phyloP scores from a whole-genome alignment of 768 basidiomycete genomes.

The Pisolithus albus region DNA sequence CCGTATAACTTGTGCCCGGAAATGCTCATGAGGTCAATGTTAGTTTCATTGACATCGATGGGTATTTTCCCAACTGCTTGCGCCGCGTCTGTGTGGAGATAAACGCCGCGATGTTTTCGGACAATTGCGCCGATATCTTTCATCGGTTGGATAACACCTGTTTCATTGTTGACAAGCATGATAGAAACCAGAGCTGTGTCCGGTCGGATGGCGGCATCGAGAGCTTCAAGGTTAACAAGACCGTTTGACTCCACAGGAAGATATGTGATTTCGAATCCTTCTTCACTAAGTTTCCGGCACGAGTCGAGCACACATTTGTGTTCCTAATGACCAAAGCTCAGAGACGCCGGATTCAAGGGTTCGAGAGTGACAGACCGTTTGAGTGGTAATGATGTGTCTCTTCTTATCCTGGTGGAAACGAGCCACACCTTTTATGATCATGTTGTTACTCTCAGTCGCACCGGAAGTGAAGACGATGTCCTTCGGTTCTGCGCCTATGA shows the following conservation, averaged over 20 bases:
- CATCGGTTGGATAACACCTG: slow-evolving; percentile 95
- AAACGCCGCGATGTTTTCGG: slow-evolving; percentile 82
- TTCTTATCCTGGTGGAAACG: slow-evolving; percentile 93
- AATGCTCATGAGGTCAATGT: slow-evolving; percentile 92
- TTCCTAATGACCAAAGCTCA: slow-evolving; percentile 45
- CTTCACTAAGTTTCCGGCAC: slow-evolving; percentile 89
- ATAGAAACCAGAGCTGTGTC: slow-evolving; percentile 93
- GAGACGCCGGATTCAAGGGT: not conserved
- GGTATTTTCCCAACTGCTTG: slow-evolving; percentile 92
- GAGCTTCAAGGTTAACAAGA: slow-evolving; percentile 65
- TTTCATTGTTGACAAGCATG: slow-evolving; percentile 99
- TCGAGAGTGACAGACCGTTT: slow-evolving; percentile 57
- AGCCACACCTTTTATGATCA: slow-evolving; percentile 95
- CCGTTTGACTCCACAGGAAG: slow-evolving; percentile 90
- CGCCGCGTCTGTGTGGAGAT: slow-evolving; percentile 97
- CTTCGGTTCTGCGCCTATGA: slow-evolving; percentile 92
- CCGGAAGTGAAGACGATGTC: slow-evolving; percentile 98
- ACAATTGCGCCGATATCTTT: slow-evolving; percentile 87
- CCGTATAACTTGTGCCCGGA: slow-evolving; percentile 98
- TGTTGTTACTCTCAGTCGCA: slow-evolving; percentile 96
- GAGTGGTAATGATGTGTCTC: slow-evolving; percentile 88
- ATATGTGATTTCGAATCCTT: slow-evolving; percentile 97
- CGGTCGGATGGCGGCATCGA: slow-evolving; percentile 85
- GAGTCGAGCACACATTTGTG: slow-evolving; percentile 99
- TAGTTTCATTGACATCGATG: slow-evolving; percentile 90